Base-by-base conservation (phyloP, 2,329 filamentous ascomycete genomes). In the Alternaria novae-zelandiae region DNA sequence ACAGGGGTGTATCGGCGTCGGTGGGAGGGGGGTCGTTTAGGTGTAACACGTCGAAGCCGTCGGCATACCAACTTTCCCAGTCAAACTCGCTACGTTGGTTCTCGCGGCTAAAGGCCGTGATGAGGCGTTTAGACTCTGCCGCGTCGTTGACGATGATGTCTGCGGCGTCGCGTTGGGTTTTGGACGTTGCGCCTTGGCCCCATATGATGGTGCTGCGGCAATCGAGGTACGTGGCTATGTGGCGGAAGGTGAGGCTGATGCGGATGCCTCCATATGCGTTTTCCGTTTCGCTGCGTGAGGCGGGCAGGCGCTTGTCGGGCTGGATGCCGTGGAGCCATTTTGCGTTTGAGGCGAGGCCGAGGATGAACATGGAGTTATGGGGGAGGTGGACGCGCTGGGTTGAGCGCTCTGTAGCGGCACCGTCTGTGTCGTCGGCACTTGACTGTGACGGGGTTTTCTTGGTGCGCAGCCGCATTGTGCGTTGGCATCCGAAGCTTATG, bases 281-380 rank as follows among this genome's bases (percentile, higher is more conserved):
- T 77, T 98, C 95, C 6, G 87, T 86, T 0, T 83, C 70, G 0
- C 87, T 85, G 78, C 95, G 94, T 68, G 94, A 91, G 2, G 83
- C 81, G 1, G 83, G 80, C 1, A 87, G 82, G 25, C 96, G 88
- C 77, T 94, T 96, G 80, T 99, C 96, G 46, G 91, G 89, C 54
- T 91, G 90, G 76, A 99, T 97, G n/a, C 90, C 90, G 81, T 99
- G 96, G 11, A 97, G 86, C 93, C 94, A 98, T 70, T 89, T 87
- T 81, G 87, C 88, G 75, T 99, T 99, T 1, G 94, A 97, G 43
- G 84, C 78, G 17, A 93, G 84, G 4, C 94, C 94, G 79, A 98
- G 90, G 50, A 91, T 86, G 74, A 94, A 94, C 67, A 97, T 88
- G 2, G 93, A 97, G 78, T 97, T 96, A 77, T 98, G 94, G 1